Percentiles rank a stretch among this genome's conserved stretches.
Conservation (phyloP, 169 alveolate species). For the Plasmodium fragile region DNA sequence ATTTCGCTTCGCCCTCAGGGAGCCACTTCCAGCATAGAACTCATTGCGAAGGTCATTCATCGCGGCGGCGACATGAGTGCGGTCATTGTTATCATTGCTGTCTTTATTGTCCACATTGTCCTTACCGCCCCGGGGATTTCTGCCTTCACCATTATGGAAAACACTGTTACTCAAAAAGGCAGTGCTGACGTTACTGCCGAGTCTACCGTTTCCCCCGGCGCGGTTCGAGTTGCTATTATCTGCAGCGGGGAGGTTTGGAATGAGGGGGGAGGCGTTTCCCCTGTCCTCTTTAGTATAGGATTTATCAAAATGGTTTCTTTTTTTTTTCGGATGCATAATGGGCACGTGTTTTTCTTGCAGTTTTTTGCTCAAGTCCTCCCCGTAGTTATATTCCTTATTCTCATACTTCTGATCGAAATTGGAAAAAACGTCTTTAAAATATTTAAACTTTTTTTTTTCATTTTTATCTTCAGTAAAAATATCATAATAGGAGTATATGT, state of each 20-base stretch:
- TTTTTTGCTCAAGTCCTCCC: not conserved
- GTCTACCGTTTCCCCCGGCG: not conserved
- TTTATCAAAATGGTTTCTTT: not conserved
- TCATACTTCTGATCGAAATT: conserved; percentile 55
- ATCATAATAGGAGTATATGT: conserved; percentile 66
- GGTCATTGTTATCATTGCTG: not conserved
- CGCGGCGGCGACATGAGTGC: not conserved
- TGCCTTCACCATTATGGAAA: not conserved
- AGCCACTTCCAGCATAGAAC: not conserved
- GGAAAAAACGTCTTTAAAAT: conserved; percentile 69
- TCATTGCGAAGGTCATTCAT: not conserved
- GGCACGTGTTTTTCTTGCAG: not conserved
- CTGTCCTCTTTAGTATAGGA: not conserved
- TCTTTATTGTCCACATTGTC: not conserved
- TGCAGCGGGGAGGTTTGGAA: not conserved
- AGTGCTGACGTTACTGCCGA: not conserved
- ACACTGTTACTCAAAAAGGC: not conserved
- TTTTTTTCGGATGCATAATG: not conserved
- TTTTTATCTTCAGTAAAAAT: conserved; percentile 74
- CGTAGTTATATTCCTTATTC: conserved; percentile 22
- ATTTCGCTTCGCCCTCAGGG: not conserved
- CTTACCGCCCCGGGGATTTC: not conserved
- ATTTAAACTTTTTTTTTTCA: conserved; percentile 54
- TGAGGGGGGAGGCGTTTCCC: not conserved
- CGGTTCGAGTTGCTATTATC: not conserved